These are phyloP conservation scores for Mariannaea elegans DNA, from an alignment of 2,329 filamentous ascomycete genomes.

Conservation along the genomic window DNA sequence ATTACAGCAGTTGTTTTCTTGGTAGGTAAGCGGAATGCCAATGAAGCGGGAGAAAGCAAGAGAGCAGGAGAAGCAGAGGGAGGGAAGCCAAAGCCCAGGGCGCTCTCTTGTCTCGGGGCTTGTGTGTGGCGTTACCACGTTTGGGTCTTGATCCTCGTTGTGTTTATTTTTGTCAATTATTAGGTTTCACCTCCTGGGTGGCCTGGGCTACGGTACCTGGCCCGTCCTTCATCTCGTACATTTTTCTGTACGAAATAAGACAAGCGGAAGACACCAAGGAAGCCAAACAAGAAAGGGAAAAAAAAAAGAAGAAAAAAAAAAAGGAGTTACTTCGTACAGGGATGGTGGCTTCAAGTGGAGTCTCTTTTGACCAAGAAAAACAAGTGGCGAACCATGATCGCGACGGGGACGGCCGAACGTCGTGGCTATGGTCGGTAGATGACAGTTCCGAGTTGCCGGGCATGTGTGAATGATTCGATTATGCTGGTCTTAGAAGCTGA, in stretches of 20 bases:
- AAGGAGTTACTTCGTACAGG: background rate
- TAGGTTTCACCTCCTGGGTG: too few relatives aligned
- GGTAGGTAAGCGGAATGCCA: background rate
- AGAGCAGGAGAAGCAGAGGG: background rate
- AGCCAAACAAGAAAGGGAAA: too few relatives aligned
- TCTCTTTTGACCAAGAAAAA: background rate
- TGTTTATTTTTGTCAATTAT: too few relatives aligned
- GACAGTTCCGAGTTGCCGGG: background rate
- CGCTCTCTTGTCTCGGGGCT: too few relatives aligned
- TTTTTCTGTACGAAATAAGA: too few relatives aligned
- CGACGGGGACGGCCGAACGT: background rate
- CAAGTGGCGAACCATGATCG: background rate
- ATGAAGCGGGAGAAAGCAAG: background rate
- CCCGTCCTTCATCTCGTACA: too few relatives aligned
- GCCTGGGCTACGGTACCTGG: too few relatives aligned
- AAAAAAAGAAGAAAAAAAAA: too few relatives aligned
- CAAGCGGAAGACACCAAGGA: too few relatives aligned
- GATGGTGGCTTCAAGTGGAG: background rate
- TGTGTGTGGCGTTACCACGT: background rate
- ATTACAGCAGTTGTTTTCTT: too few relatives aligned
- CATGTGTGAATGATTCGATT: background rate
- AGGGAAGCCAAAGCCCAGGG: too few relatives aligned
- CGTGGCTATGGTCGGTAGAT: background rate
- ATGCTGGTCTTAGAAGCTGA: background rate
- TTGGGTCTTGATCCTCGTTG: too few relatives aligned